phyloP scores from a whole-genome alignment of 768 basidiomycete species.

The Tylopilus plumbeoviolaceoides region DNA sequence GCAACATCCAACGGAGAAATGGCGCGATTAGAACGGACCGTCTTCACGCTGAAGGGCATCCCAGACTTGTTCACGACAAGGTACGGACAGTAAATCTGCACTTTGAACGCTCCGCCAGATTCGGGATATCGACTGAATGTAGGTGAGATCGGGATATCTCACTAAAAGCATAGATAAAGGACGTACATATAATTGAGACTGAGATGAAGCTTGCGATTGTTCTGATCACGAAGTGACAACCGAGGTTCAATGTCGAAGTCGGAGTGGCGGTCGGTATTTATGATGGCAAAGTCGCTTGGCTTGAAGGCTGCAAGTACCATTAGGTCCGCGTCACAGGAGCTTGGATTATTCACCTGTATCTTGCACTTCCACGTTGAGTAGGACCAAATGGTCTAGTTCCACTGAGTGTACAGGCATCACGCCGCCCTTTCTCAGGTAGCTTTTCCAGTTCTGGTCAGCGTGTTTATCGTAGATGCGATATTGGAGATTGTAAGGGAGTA shows the following conservation, averaged over 20 bases:
- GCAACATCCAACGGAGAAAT: slow-evolving; percentile 74
- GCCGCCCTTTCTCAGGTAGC: slow-evolving; percentile 89
- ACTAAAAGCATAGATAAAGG: neutral
- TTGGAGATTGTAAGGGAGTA: slow-evolving; percentile 89
- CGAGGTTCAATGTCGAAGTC: slow-evolving; percentile 81
- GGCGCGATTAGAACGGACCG: slow-evolving; percentile 56
- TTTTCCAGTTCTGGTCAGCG: slow-evolving; percentile 89
- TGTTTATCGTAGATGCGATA: slow-evolving; percentile 98
- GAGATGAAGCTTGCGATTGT: slow-evolving; percentile 73
- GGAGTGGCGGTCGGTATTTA: slow-evolving; percentile 88
- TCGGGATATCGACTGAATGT: slow-evolving; percentile 66
- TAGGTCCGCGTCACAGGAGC: neutral
- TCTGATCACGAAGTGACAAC: slow-evolving; percentile 67
- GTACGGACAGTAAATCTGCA: slow-evolving; percentile 91
- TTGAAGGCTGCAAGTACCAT: slow-evolving; percentile 60
- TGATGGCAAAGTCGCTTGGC: slow-evolving; percentile 95
- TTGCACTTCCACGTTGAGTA: slow-evolving; percentile 87
- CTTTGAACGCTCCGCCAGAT: slow-evolving; percentile 93
- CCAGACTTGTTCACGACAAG: slow-evolving; percentile 91
- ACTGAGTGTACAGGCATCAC: slow-evolving; percentile 96
- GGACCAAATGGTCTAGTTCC: slow-evolving; percentile 82
- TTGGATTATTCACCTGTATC: slow-evolving; percentile 65
- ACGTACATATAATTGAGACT: slow-evolving; percentile 88
- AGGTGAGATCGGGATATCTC: slow-evolving; percentile 5
- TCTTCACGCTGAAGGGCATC: slow-evolving; percentile 71